Conservation (phyloP, 1,139 yeast genomes). For the Hyphopichia burtonii region DNA sequence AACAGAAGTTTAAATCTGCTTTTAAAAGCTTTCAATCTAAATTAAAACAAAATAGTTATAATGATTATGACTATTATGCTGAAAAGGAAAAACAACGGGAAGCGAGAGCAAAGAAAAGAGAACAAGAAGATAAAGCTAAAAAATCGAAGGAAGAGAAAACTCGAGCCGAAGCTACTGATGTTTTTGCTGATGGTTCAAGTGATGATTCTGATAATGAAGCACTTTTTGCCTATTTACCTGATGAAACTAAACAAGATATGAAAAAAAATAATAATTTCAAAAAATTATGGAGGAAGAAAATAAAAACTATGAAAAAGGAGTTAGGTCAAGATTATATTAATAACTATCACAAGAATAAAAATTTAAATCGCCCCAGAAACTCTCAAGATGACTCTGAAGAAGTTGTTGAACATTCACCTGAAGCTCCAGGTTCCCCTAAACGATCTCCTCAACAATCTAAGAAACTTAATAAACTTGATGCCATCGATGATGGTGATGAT, state of each 20-base stretch:
- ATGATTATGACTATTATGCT: constrained; percentile 38
- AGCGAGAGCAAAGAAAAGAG: background rate
- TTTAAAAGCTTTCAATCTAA: constrained; percentile 28
- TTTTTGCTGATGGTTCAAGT: constrained; percentile 3
- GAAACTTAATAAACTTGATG: constrained; percentile 2
- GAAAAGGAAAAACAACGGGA: constrained; percentile 14
- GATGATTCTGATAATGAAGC: constrained; percentile 7
- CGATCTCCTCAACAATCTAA: background rate
- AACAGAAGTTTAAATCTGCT: constrained; percentile 25
- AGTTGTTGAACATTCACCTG: background rate
- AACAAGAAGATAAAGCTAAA: constrained; percentile 4
- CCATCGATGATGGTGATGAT: constrained; percentile 5
- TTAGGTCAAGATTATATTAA: constrained; percentile 30
- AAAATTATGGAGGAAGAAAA: constrained; percentile 22
- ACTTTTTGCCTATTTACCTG: constrained; percentile 6
- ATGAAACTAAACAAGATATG: constrained; percentile 9
- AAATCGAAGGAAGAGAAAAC: background rate
- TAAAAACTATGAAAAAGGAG: constrained; percentile 28
- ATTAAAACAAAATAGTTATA: constrained; percentile 33
- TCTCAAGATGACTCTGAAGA: constrained; percentile 7
- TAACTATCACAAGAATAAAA: constrained; percentile 13
- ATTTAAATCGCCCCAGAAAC: background rate
- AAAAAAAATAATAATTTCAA: constrained; percentile 28
- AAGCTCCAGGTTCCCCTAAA: background rate
- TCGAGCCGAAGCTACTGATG: constrained; percentile 5